These are phyloP conservation scores for Tolypocladium amazonense DNA, from an alignment of 2,329 filamentous ascomycete species.

Conservation along the genomic window DNA sequence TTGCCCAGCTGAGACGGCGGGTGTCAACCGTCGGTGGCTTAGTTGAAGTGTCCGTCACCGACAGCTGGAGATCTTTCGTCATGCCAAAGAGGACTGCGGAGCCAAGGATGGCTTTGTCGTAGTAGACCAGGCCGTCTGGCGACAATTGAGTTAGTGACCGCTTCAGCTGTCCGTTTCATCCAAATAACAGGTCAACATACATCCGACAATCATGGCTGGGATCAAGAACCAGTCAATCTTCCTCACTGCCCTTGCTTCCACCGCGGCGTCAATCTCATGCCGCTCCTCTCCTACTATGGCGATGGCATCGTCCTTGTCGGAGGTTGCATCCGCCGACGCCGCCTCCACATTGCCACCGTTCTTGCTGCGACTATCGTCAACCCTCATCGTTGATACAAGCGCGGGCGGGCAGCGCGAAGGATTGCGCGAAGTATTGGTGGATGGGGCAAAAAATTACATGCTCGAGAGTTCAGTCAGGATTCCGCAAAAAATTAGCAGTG, in stretches of 20 bases:
- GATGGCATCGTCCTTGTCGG: constrained; percentile 24
- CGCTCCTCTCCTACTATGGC: constrained; percentile 48
- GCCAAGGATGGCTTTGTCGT: constrained; percentile 58
- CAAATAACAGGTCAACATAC: constrained; percentile 12
- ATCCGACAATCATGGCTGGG: constrained; percentile 52
- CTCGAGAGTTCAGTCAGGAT: too few species aligned
- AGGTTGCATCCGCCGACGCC: background rate
- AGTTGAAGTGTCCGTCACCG: constrained; percentile 31
- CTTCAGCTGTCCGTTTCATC: background rate
- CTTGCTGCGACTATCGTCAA: background rate
- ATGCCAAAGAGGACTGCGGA: constrained; percentile 66
- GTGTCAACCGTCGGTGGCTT: constrained; percentile 51
- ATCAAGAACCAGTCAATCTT: constrained; percentile 61
- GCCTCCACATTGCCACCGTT: background rate
- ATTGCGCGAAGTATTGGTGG: too few species aligned
- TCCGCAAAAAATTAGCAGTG: background rate
- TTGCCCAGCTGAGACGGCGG: constrained; percentile 62
- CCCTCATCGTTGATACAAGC: background rate
- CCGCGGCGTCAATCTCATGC: constrained; percentile 40
- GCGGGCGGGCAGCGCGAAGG: background rate
- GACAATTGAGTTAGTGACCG: background rate
- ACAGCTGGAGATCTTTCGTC: constrained; percentile 55
- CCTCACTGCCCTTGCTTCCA: constrained; percentile 45
- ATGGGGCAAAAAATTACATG: too few species aligned
- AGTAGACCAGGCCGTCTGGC: constrained; percentile 30